A percentile compares a stretch with the other conserved stretches of the same genome.
Conservation (phyloP, 176 grass and related monocot genomes). For the Phoenix dactylifera region DNA sequence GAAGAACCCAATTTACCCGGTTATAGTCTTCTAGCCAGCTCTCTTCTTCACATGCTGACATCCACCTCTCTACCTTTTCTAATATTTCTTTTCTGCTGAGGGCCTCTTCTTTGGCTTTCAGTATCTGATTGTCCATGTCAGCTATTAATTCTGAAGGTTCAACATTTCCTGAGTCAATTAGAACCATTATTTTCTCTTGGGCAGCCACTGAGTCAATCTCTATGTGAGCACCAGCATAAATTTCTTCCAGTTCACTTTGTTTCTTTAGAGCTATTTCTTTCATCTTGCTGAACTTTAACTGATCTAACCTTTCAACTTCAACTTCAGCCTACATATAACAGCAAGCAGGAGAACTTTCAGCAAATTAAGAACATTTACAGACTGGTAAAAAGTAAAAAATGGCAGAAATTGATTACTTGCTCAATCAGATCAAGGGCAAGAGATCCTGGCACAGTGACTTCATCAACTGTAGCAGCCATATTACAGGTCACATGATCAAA, state of each 20-base stretch:
- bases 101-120: constrained; percentile 95
- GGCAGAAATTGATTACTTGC: constrained; percentile 40
- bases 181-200: constrained; percentile 61
- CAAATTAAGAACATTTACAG: background rate
- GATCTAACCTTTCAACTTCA: constrained; percentile 75
- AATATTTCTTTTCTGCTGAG: constrained; percentile 95
- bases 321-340: constrained; percentile 46
- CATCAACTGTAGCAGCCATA: constrained; percentile 61
- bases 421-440: constrained; percentile 94
- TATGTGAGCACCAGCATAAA: constrained; percentile 69
- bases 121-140: constrained; percentile 84
- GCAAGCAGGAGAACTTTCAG: constrained; percentile 13
- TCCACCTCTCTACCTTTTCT: constrained; percentile 95
- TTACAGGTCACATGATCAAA: constrained; percentile 95
- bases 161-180: constrained; percentile 85
- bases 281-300: constrained; percentile 82
- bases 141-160: constrained; percentile 94
- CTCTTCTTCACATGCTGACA: constrained; percentile 97
- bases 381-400: too few species aligned
- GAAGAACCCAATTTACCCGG: constrained; percentile 30
- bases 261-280: constrained; percentile 93
- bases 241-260: constrained; percentile 74
- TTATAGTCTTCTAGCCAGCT: constrained; percentile 99
- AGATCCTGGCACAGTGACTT: constrained; percentile 76
- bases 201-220: constrained; percentile 72